Evolutionary conservation across 129 eudicot species (phyloP).

Genomic region (Escallonia rubra): DNA sequence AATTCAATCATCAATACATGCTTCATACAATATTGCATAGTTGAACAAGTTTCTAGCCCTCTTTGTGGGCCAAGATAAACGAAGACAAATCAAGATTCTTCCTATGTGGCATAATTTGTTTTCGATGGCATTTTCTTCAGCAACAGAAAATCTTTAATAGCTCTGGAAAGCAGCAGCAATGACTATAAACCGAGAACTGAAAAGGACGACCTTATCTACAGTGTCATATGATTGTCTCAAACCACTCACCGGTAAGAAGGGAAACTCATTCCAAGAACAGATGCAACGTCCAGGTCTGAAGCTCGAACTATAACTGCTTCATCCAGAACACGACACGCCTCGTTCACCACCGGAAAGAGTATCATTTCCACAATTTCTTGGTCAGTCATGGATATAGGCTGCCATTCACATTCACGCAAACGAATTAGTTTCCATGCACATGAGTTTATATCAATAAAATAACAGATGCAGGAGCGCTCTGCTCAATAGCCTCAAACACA

Average conservation of each 20-base stretch:
- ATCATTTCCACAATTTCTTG: conserved; percentile 85
- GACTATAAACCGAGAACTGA: too few species aligned
- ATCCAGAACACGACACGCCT: conserved; percentile 91
- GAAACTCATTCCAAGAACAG: conserved; percentile 98
- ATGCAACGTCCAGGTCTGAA: conserved; percentile 90
- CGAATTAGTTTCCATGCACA: conserved; percentile 2
- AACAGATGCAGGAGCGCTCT: not conserved
- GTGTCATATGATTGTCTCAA: not conserved
- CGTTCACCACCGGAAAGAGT: conserved; percentile 89
- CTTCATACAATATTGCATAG: too few species aligned
- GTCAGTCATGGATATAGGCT: conserved; percentile 76
- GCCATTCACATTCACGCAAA: conserved; percentile 19
- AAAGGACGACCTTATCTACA: too few species aligned
- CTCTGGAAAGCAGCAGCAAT: too few species aligned
- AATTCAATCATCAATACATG: too few species aligned
- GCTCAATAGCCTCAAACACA: not conserved
- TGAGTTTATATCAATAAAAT: not conserved
- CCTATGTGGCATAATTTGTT: too few species aligned
- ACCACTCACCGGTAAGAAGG: conserved; percentile 87
- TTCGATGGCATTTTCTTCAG: too few species aligned
- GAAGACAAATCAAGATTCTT: too few species aligned
- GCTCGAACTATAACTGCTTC: conserved; percentile 90
- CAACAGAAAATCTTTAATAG: too few species aligned
- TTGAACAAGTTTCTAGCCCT: too few species aligned
- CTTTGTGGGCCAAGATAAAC: too few species aligned